phyloP scores from a whole-genome alignment of 768 basidiomycete species.

The Phanerochaete carnosa region DNA sequence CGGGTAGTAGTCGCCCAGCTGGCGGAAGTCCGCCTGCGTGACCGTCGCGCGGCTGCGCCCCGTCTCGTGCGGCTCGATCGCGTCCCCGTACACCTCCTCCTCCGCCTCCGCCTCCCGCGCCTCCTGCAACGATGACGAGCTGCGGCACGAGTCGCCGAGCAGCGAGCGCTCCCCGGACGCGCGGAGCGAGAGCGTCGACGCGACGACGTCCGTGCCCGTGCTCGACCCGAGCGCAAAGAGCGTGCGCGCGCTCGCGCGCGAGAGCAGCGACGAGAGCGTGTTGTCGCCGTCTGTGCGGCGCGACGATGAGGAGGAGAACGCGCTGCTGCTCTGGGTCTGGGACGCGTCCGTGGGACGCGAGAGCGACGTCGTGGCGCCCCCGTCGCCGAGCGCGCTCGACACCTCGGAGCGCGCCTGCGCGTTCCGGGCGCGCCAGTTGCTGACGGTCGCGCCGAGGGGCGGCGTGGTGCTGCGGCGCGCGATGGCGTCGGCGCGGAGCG shows the following conservation, averaged over 20 bases:
- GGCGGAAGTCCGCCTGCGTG: background rate
- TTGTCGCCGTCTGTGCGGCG: no score
- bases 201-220: constrained; percentile 10
- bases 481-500: background rate
- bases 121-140: background rate
- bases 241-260: background rate
- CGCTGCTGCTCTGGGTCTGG: no score
- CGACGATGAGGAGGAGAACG: no score
- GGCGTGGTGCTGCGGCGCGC: background rate
- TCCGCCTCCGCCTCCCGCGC: background rate
- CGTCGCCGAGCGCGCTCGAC: background rate
- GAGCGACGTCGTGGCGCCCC: background rate
- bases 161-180: background rate
- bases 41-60: background rate
- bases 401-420: constrained; percentile 1
- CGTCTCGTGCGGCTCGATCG: background rate
- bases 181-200: constrained; percentile 5
- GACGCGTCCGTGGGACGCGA: background rate
- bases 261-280: background rate
- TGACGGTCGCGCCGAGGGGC: background rate
- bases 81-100: background rate
- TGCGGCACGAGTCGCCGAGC: constrained; percentile 9
- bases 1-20: background rate
- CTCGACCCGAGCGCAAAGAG: constrained; percentile 6
- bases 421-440: background rate